These are phyloP conservation scores for Tricholoma hemisulphureum DNA, from an alignment of 768 basidiomycete species.

Conservation along the genomic window DNA sequence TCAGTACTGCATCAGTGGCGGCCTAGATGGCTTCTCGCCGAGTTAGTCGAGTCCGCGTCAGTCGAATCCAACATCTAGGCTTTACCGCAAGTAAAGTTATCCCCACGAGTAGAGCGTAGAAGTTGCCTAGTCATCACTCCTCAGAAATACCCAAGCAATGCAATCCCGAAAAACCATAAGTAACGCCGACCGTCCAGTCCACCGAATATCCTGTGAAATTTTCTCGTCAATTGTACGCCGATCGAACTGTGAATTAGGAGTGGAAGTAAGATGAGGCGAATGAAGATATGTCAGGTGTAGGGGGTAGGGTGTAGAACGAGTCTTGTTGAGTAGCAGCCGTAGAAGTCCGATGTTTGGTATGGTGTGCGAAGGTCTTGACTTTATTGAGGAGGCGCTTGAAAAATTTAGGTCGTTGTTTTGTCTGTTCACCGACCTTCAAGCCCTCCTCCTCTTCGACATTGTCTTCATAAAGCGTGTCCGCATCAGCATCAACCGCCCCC, in stretches of 20 bases:
- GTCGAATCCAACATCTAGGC: not conserved
- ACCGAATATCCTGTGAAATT: not conserved
- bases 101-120: not conserved
- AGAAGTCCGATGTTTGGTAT: not conserved
- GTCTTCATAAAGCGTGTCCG: not conserved
- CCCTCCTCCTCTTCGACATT: not conserved
- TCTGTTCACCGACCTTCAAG: not conserved
- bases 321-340: not conserved
- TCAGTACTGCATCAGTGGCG: no score
- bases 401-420: not conserved
- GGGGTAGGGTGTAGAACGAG: not conserved
- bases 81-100: not conserved
- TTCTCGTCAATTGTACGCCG: not conserved
- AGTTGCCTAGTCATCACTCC: not conserved
- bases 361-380: not conserved
- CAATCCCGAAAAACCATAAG: not conserved
- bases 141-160: not conserved
- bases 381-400: not conserved
- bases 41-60: no score
- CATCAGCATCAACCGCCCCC: not conserved
- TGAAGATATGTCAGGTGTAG: not conserved
- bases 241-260: not conserved
- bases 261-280: not conserved
- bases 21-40: no score
- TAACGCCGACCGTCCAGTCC: not conserved